Evolutionary conservation across 164 flowering plant genomes (phyloP).

Genomic region (Buxus sempervirens): DNA sequence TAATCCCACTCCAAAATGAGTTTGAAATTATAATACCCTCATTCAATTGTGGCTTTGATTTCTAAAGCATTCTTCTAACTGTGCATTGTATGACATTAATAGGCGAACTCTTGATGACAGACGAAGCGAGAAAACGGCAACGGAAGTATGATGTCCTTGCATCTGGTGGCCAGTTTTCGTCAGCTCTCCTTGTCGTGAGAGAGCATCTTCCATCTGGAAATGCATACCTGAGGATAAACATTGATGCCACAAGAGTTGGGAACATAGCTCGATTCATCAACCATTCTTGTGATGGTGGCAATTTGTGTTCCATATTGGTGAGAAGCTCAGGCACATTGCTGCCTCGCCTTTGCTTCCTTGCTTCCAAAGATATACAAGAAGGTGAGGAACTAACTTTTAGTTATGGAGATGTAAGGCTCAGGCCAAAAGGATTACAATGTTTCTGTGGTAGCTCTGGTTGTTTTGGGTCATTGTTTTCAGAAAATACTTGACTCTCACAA

Average conservation of each 20-base stretch:
- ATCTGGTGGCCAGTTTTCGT: constrained; percentile 31
- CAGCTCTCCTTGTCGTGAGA: constrained; percentile 84
- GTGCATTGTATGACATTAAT: not conserved
- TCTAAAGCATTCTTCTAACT: not conserved
- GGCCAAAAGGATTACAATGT: constrained; percentile 49
- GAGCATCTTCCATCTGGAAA: constrained; percentile 92
- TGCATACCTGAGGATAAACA: constrained; percentile 79
- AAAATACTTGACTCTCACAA: constrained; percentile 61
- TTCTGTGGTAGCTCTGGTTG: constrained; percentile 74
- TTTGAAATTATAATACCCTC: too few relatives aligned
- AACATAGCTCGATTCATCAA: constrained; percentile 84
- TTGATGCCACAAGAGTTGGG: constrained; percentile 82
- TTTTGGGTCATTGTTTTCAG: constrained; percentile 72
- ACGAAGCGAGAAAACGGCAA: constrained; percentile 76
- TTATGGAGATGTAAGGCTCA: constrained; percentile 60
- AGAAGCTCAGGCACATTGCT: constrained; percentile 64
- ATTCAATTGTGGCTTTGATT: too few relatives aligned
- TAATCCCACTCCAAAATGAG: too few relatives aligned
- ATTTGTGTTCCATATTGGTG: constrained; percentile 55
- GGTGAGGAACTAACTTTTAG: constrained; percentile 87
- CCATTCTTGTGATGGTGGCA: constrained; percentile 95
- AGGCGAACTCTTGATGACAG: constrained; percentile 86
- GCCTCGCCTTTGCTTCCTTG: constrained; percentile 85
- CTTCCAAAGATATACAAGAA: constrained; percentile 61
- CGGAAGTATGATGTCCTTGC: constrained; percentile 53